phyloP scores from a whole-genome alignment of 345 rosid genomes.

The Lepidium africanum region DNA sequence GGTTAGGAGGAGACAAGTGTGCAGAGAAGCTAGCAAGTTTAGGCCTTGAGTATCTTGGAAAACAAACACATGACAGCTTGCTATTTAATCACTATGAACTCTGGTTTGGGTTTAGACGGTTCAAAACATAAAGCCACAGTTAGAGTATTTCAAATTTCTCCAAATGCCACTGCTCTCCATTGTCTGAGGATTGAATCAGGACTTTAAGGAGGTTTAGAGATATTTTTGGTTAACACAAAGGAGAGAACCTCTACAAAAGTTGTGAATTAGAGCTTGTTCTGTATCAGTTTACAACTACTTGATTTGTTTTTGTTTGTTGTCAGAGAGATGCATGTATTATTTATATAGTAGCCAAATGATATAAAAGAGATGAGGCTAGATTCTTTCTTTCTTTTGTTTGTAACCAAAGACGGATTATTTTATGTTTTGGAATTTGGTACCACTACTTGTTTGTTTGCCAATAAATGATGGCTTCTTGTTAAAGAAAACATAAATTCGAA shows the following conservation, averaged over 20 bases:
- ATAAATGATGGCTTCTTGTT: background rate
- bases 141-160: background rate
- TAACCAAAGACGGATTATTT: constrained; percentile 5
- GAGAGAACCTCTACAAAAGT: background rate
- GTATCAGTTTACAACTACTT: constrained; percentile 4
- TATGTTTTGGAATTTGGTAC: background rate
- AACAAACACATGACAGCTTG: constrained; percentile 79
- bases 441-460: background rate
- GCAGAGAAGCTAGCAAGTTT: constrained; percentile 53
- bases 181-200: background rate
- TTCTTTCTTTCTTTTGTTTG: constrained; percentile 4
- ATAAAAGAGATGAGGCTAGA: background rate
- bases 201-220: background rate
- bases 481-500: background rate
- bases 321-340: constrained; percentile 4
- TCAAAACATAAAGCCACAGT: constrained; percentile 34
- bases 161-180: constrained; percentile 1
- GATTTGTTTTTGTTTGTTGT: background rate
- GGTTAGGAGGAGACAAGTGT: constrained; percentile 78
- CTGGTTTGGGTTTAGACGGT: constrained; percentile 80
- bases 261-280: constrained; percentile 7
- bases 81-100: constrained; percentile 93
- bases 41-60: constrained; percentile 75
- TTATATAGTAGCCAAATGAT: background rate
- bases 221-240: background rate